Base-by-base conservation (phyloP, 1,284 basidiomycete species). In the Trametes sp. region DNA sequence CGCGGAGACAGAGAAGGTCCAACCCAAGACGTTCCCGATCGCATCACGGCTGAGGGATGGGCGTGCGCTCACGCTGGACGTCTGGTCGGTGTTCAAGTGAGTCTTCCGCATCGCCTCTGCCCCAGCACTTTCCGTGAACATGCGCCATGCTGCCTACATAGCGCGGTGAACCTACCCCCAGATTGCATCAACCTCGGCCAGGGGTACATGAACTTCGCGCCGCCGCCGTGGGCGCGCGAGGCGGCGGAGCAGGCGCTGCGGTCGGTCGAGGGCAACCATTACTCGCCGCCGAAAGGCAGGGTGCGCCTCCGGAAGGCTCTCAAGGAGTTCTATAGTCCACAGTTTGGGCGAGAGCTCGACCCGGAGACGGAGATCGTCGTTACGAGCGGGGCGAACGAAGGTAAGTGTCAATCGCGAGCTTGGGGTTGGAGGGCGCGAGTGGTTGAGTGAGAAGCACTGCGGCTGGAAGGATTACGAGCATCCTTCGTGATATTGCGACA, bases 331-430 rank as follows among this genome's bases (percentile, higher is more conserved):
- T 96, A 95, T 74, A 85, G 87, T 45, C 81, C 88, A 9, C 84
- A 87, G 65, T 85, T 96, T 59, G 83, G 86, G 8, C 84, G 92
- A 56, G 82, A 89, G 31, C 83, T 99, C 35, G 88, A 96, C 72
- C 81, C 89, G 11, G 94, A 98, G 71, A 84, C 85, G 0, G 95
- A 98, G 76, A 94, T 99, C 51, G 80, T 95, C 50, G 90, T 98
- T 48, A 97, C 96, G 1, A 95, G 95, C 63, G 97, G 97, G 51
- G 96, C 96, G 6, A 98, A 97, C 74, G 92, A 95, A 84, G 95
- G 94, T 92, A 67, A 67, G 79, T 71, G 6, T 14, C 28, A 21
- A 1, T 1, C 9, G 16, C 24, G n/a, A n/a, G 41, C 41, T 19
- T 42, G 3, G 19, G 16, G 41, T 23, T n/a, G 19, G 19, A 42